These are phyloP conservation scores for Ascochyta clinopodiicola DNA, from an alignment of 2,329 filamentous ascomycete species.

Conservation along the genomic window DNA sequence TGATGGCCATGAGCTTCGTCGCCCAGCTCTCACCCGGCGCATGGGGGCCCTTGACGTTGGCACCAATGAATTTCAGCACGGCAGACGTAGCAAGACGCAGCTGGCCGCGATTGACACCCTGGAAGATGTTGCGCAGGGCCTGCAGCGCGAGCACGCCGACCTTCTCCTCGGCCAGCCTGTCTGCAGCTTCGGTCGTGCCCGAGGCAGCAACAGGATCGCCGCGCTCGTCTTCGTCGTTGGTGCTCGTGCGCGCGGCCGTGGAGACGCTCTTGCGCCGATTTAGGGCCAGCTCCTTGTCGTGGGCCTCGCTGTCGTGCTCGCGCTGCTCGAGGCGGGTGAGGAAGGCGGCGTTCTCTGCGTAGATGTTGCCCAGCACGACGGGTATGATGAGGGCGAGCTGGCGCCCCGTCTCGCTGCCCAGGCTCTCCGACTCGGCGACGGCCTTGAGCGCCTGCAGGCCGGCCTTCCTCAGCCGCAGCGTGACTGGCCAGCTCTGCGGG, in stretches of 20 bases:
- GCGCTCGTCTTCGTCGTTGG: slow-evolving; percentile 68
- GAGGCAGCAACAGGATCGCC: slow-evolving; percentile 72
- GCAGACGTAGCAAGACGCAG: slow-evolving; percentile 77
- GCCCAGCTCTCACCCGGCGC: slow-evolving; percentile 71
- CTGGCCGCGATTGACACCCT: slow-evolving; percentile 80
- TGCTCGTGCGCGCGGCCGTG: slow-evolving; percentile 68
- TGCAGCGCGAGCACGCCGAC: slow-evolving; percentile 83
- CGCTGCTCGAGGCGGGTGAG: slow-evolving; percentile 72
- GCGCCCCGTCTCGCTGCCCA: slow-evolving; percentile 75
- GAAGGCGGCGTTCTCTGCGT: slow-evolving; percentile 74
- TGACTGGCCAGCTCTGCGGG: slow-evolving; percentile 70
- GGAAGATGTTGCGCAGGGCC: slow-evolving; percentile 85
- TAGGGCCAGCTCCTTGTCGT: slow-evolving; percentile 67
- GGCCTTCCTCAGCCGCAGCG: slow-evolving; percentile 66
- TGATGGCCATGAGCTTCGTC: slow-evolving; percentile 77
- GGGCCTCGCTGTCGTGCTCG: slow-evolving; percentile 68
- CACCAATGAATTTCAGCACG: slow-evolving; percentile 74
- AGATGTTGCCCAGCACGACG: slow-evolving; percentile 85
- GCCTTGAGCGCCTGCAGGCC: slow-evolving; percentile 75
- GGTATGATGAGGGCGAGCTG: slow-evolving; percentile 83
- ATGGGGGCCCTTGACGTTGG: slow-evolving; percentile 38
- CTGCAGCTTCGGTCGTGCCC: slow-evolving; percentile 83
- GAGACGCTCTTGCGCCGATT: slow-evolving; percentile 79
- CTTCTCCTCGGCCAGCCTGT: slow-evolving; percentile 88
- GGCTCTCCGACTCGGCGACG: slow-evolving; percentile 78